Evolutionary conservation across 257 asterid species (phyloP).

Genomic region (Anisodus tanguticus): DNA sequence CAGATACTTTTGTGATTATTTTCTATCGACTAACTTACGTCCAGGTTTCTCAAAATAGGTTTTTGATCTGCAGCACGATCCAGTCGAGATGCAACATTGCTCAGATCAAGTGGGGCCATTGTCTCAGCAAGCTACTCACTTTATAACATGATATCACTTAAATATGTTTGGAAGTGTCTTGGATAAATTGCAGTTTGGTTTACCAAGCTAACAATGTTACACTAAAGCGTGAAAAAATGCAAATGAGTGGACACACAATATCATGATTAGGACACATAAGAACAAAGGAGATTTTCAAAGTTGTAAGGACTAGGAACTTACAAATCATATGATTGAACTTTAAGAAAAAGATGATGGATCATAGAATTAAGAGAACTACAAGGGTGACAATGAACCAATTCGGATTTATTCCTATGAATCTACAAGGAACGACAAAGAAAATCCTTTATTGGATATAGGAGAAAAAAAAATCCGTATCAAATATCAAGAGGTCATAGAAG

Average conservation of each 20-base stretch:
- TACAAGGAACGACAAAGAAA: not conserved
- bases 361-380: not conserved
- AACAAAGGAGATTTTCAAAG: not conserved
- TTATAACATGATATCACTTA: not conserved
- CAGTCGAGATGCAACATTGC: not conserved
- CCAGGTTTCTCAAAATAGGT: not conserved
- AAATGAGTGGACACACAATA: not conserved
- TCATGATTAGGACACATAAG: not conserved
- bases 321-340: not conserved
- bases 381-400: not conserved
- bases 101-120: not conserved
- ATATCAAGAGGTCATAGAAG: not conserved
- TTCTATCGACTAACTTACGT: not conserved
- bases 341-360: not conserved
- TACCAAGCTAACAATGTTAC: conserved; percentile 4
- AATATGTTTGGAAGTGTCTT: too few relatives aligned
- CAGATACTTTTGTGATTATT: conserved; percentile 17
- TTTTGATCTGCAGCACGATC: not conserved
- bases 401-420: not conserved
- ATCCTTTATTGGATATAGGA: not conserved
- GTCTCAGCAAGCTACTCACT: not conserved
- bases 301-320: not conserved
- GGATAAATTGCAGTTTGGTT: not conserved
- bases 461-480: not conserved
- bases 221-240: not conserved